These are phyloP conservation scores for Lenwebbia sp. DNA, from an alignment of 345 rosid species.

Conservation along the genomic window DNA sequence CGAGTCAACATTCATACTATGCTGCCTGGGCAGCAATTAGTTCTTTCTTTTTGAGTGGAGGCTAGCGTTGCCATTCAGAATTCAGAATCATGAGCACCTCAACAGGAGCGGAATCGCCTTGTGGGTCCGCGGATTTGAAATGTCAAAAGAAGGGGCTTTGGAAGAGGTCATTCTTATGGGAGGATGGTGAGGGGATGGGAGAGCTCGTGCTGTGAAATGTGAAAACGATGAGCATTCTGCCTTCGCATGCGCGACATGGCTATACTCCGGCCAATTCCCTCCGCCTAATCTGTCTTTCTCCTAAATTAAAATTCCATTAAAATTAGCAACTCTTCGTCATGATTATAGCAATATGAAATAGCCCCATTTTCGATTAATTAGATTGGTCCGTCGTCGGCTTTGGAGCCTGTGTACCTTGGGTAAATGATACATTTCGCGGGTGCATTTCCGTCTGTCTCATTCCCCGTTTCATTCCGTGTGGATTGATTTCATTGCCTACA, in stretches of 20 bases:
- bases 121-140: background rate
- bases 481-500: no score
- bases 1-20: background rate
- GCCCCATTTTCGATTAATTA: background rate
- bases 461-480: no score
- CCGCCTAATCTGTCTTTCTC: background rate
- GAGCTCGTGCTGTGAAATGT: background rate
- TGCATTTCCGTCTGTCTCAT: no score
- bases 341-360: background rate
- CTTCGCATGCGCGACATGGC: background rate
- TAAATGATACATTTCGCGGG: no score
- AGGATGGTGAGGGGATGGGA: background rate
- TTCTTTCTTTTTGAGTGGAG: background rate
- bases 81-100: background rate
- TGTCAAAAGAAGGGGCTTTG: background rate
- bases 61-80: background rate
- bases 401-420: no score
- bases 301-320: no score
- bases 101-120: background rate
- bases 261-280: background rate
- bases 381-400: background rate
- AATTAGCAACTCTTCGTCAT: background rate
- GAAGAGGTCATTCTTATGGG: background rate
- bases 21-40: background rate
- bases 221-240: background rate